Percentiles rank a stretch among this genome's conserved stretches.
These are phyloP conservation scores for Pelargonium citronellum DNA, from an alignment of 441 rosid species.

Conservation along the genomic window DNA sequence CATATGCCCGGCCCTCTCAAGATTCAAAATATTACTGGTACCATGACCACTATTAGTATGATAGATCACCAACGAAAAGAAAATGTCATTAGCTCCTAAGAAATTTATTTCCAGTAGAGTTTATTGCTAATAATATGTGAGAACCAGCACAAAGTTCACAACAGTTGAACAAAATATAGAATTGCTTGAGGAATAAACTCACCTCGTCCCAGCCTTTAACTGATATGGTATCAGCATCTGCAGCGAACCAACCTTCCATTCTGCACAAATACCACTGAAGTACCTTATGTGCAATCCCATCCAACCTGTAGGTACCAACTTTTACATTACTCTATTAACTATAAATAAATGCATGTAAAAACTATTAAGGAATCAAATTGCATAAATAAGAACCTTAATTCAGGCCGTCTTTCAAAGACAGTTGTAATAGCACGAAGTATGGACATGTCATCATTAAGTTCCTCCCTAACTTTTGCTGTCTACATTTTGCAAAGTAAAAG, in stretches of 20 bases:
- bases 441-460: conserved; percentile 67
- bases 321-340: conserved; percentile 11
- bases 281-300: conserved; percentile 76
- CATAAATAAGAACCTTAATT: conserved; percentile 51
- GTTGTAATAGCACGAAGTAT: conserved; percentile 58
- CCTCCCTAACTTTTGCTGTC: conserved; percentile 70
- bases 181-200: conserved; percentile 13
- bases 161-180: neutral
- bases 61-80: too few species aligned
- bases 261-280: conserved; percentile 96
- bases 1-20: neutral
- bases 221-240: conserved; percentile 92
- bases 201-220: conserved; percentile 85
- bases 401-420: conserved; percentile 72
- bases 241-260: conserved; percentile 99
- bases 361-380: neutral
- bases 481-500: conserved; percentile 32
- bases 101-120: neutral
- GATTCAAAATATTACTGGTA: neutral
- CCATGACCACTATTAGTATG: too few species aligned
- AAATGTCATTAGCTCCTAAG: neutral
- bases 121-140: neutral
- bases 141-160: too few species aligned
- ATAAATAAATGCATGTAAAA: conserved; percentile 5
- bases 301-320: conserved; percentile 44